Percentiles rank a stretch among this genome's conserved stretches.
Conservation (phyloP, 495 filamentous ascomycete genomes). For the Aspergillus diversus region DNA sequence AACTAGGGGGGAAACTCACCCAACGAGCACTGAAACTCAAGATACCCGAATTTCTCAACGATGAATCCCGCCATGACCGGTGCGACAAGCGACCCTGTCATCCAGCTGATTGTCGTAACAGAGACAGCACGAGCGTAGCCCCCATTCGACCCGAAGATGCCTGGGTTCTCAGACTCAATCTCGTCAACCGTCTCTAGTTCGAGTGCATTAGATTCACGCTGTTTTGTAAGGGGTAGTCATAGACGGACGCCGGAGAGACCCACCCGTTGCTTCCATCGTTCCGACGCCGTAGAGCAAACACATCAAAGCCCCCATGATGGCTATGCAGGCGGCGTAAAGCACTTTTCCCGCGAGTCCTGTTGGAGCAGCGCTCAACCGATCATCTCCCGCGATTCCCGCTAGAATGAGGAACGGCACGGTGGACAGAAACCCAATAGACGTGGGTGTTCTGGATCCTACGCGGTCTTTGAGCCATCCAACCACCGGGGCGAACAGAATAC, state of each 20-base stretch:
- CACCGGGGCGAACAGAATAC: conserved; percentile 29
- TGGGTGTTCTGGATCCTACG: conserved; percentile 30
- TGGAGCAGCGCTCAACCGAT: conserved; percentile 23
- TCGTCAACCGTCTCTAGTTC: conserved; percentile 29
- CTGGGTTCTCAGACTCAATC: conserved; percentile 28
- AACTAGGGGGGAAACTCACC: conserved; percentile 24
- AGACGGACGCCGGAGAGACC: conserved; percentile 6
- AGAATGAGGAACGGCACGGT: conserved; percentile 28
- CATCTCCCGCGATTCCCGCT: conserved; percentile 29
- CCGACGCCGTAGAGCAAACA: conserved; percentile 34
- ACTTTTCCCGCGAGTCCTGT: conserved; percentile 21
- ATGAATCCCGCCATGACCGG: conserved; percentile 41
- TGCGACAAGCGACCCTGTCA: conserved; percentile 36
- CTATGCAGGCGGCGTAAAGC: conserved; percentile 28
- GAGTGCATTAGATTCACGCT: too few species aligned
- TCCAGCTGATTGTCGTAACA: conserved; percentile 40
- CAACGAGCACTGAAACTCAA: conserved; percentile 35
- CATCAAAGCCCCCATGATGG: conserved; percentile 27
- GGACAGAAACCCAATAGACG: conserved; percentile 27
- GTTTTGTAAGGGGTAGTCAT: too few species aligned
- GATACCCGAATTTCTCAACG: conserved; percentile 38
- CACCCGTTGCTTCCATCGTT: conserved; percentile 39
- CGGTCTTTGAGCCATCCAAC: conserved; percentile 37
- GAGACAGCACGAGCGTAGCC: conserved; percentile 44
- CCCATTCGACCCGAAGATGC: conserved; percentile 39